phyloP scores from a whole-genome alignment of 2,329 filamentous ascomycete genomes.

The Arthrobotrys sinensis region DNA sequence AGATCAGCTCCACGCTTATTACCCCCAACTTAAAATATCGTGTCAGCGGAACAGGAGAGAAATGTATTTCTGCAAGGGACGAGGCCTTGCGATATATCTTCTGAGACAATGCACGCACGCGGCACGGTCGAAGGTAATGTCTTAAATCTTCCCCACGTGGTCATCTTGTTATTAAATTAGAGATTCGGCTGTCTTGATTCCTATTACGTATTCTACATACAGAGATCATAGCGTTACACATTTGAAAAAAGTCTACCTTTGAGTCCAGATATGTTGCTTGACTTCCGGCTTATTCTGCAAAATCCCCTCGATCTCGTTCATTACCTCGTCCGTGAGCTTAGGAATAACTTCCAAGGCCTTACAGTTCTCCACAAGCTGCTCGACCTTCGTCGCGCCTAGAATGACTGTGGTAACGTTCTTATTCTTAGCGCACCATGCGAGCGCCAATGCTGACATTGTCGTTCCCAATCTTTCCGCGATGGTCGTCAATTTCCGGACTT shows the following conservation, averaged over 20 bases:
- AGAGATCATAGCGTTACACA: background rate
- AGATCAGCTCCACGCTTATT: background rate
- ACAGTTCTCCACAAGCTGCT: constrained; percentile 68
- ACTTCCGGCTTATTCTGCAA: constrained; percentile 68
- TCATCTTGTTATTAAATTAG: background rate
- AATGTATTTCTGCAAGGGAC: constrained; percentile 3
- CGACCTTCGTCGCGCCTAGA: constrained; percentile 69
- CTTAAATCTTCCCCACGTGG: background rate
- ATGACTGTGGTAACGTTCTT: constrained; percentile 74
- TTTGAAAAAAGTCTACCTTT: constrained; percentile 27
- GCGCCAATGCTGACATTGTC: constrained; percentile 71
- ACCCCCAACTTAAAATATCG: background rate
- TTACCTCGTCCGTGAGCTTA: constrained; percentile 68
- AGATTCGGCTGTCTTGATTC: background rate
- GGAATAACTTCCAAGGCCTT: constrained; percentile 69
- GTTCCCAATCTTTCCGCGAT: constrained; percentile 71
- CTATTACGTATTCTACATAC: too few relatives aligned
- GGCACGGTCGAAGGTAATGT: constrained; percentile 4
- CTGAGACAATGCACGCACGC: constrained; percentile 9
- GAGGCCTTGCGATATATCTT: background rate
- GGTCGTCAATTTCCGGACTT: constrained; percentile 73
- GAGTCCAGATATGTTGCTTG: constrained; percentile 44
- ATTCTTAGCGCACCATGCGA: constrained; percentile 76
- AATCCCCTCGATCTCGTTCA: constrained; percentile 70
- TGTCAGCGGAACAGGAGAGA: background rate